These are phyloP conservation scores for Pythium phragmiticola DNA, from an alignment of 352 stramenopile species.

Conservation along the genomic window DNA sequence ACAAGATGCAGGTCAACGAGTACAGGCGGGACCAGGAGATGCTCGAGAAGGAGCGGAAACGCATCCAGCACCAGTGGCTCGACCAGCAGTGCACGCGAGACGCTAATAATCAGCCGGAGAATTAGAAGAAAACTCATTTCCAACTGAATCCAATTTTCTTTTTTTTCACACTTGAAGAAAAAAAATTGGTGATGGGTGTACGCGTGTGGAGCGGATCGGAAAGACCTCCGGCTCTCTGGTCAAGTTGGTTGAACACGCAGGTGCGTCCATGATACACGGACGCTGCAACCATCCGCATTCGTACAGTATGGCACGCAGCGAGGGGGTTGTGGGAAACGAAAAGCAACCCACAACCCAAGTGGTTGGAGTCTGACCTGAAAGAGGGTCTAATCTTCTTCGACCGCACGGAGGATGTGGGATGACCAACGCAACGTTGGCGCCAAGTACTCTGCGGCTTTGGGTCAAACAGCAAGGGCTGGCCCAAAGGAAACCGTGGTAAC, in stretches of 20 bases:
- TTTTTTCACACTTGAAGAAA: not conserved
- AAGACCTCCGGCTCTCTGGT: conserved; percentile 6
- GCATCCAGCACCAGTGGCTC: conserved; percentile 68
- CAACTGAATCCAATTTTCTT: conserved; percentile 1
- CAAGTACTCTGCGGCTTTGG: too few species aligned
- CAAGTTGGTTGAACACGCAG: conserved; percentile 14
- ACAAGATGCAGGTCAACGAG: conserved; percentile 90
- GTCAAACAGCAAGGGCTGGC: too few species aligned
- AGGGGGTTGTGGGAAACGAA: too few species aligned
- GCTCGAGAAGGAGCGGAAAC: conserved; percentile 59
- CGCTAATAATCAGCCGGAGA: not conserved
- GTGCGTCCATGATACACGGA: conserved; percentile 1
- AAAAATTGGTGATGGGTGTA: not conserved
- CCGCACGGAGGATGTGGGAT: too few species aligned
- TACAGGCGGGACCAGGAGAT: conserved; percentile 66
- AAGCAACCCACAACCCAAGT: too few species aligned
- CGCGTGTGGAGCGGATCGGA: not conserved
- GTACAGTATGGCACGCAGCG: not conserved
- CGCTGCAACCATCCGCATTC: not conserved
- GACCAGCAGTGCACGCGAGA: conserved; percentile 30
- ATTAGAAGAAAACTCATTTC: not conserved
- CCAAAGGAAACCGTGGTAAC: too few species aligned
- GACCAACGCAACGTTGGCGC: too few species aligned
- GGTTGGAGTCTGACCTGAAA: too few species aligned
- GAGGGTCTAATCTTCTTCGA: too few species aligned